Percentiles rank a stretch among this genome's conserved stretches.
phyloP scores from a whole-genome alignment of 2,329 filamentous ascomycete species.

The Metarhizium rileyi region DNA sequence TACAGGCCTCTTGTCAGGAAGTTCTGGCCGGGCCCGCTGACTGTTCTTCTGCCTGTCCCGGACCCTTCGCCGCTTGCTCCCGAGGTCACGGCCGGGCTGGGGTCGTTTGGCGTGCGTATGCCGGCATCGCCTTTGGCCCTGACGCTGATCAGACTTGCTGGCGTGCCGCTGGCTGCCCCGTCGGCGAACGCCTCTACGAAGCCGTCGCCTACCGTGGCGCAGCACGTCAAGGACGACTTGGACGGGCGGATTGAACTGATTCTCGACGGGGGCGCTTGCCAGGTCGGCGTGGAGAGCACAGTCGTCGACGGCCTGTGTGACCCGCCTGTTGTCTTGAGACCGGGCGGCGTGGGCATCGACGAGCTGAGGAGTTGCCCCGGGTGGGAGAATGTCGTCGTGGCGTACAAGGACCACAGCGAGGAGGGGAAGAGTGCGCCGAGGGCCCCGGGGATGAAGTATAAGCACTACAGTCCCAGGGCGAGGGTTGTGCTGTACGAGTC shows the following conservation, averaged over 20 bases:
- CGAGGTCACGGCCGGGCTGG: slow-evolving; percentile 82
- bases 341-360: slow-evolving; percentile 79
- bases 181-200: slow-evolving; percentile 92
- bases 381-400: slow-evolving; percentile 70
- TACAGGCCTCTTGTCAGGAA: slow-evolving; percentile 68
- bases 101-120: slow-evolving; percentile 85
- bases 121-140: slow-evolving; percentile 77
- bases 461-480: slow-evolving; percentile 90
- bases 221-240: slow-evolving; percentile 82
- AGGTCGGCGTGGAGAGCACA: slow-evolving; percentile 90
- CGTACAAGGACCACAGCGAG: slow-evolving; percentile 68
- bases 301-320: slow-evolving; percentile 82
- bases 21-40: slow-evolving; percentile 94
- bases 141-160: slow-evolving; percentile 71
- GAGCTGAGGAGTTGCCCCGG: slow-evolving; percentile 63
- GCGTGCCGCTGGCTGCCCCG: slow-evolving; percentile 75
- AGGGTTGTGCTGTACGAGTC: slow-evolving; percentile 74
- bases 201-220: slow-evolving; percentile 82
- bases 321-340: slow-evolving; percentile 74
- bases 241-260: slow-evolving; percentile 75
- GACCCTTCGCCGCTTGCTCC: slow-evolving; percentile 61
- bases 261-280: slow-evolving; percentile 77
- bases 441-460: slow-evolving; percentile 98
- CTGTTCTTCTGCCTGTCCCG: slow-evolving; percentile 76
- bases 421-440: slow-evolving; percentile 57